Conservation (phyloP, 257 asterid species). For the Solanum medicagineum region DNA sequence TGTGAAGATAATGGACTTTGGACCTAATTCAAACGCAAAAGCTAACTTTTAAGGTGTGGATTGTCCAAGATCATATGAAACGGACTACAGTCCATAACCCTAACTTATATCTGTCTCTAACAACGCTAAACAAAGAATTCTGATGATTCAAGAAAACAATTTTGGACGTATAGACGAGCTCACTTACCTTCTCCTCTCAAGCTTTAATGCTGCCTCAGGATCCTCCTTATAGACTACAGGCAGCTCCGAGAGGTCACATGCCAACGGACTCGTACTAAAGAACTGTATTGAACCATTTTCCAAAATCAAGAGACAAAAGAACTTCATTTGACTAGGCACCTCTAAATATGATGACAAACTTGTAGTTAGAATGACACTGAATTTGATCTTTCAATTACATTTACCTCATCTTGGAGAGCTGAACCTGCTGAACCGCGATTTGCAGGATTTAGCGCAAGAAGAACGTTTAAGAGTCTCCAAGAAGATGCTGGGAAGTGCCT, state of each 20-base stretch:
- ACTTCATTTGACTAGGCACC: not conserved
- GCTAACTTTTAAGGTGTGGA: not conserved
- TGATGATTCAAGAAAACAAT: not conserved
- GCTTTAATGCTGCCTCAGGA: slow-evolving; percentile 15
- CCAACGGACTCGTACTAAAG: slow-evolving; percentile 43
- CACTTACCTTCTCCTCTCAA: slow-evolving; percentile 37
- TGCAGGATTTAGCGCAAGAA: slow-evolving; percentile 56
- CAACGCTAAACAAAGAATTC: not conserved
- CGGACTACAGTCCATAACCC: not conserved
- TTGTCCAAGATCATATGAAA: not conserved
- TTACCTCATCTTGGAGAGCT: slow-evolving; percentile 50
- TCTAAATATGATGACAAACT: not conserved
- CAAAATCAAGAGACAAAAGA: not conserved
- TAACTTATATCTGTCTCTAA: not conserved
- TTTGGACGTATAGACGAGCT: not conserved
- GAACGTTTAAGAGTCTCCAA: slow-evolving; percentile 29
- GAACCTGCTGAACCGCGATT: slow-evolving; percentile 48
- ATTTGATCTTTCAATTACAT: not conserved
- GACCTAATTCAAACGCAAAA: not conserved
- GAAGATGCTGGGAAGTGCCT: slow-evolving; percentile 55
- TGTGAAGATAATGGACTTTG: not conserved
- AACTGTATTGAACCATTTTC: slow-evolving; percentile 24
- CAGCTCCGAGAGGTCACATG: slow-evolving; percentile 53
- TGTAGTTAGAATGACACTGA: not conserved
- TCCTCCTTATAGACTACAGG: slow-evolving; percentile 36